A percentile compares a stretch with the other conserved stretches of the same genome.
Evolutionary conservation across 257 asterid genomes (phyloP).

Genomic region (Nicotiana otophora): DNA sequence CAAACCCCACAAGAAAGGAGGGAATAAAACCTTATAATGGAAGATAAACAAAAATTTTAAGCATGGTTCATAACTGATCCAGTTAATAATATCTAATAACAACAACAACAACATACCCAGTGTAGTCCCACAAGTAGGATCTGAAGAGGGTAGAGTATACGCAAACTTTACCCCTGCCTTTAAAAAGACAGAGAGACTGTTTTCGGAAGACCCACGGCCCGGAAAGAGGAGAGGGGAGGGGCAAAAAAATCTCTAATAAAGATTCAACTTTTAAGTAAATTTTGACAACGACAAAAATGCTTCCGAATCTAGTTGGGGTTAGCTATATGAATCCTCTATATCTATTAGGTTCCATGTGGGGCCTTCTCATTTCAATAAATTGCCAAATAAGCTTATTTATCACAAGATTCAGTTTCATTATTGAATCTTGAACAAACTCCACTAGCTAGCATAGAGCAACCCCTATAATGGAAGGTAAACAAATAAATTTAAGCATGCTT

Average conservation of each 20-base stretch:
- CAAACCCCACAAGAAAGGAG: constrained; percentile 15
- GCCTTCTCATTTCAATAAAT: constrained; percentile 6
- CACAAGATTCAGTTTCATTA: constrained; percentile 3
- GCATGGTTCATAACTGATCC: not conserved
- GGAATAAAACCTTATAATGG: not conserved
- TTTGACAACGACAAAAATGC: no score
- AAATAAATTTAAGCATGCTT: not conserved
- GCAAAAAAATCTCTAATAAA: not conserved
- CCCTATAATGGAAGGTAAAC: constrained; percentile 9
- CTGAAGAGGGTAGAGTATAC: no score
- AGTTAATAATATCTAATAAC: not conserved
- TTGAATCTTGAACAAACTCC: not conserved
- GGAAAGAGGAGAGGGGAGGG: no score
- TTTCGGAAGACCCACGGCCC: no score
- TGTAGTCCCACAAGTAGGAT: no score
- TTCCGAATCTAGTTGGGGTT: no score
- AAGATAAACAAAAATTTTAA: constrained; percentile 3
- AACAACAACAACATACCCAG: no score
- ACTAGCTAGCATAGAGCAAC: constrained; percentile 13
- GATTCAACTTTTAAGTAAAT: not conserved
- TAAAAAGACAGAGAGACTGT: no score
- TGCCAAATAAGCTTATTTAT: not conserved
- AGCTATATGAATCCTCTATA: no score
- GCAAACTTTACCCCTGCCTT: no score
- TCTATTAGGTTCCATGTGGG: no score